Conservation (phyloP, 2,329 filamentous ascomycete genomes). For the Pseudogymnoascus pannorum region DNA sequence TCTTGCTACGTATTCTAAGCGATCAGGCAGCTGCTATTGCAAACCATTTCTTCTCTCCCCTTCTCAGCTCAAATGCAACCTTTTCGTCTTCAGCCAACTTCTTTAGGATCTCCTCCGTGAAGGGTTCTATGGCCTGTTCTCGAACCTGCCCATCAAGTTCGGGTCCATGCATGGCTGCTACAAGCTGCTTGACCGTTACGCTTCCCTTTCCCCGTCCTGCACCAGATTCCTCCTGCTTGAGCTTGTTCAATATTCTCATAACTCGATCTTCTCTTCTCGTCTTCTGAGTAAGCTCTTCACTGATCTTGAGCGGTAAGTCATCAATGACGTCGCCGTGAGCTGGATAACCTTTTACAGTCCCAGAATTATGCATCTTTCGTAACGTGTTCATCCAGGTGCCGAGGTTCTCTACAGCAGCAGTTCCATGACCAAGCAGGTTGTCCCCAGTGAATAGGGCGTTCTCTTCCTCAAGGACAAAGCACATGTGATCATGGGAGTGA, state of each 20-base stretch:
- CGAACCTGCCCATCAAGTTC: constrained; percentile 30
- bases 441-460: constrained; percentile 79
- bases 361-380: constrained; percentile 47
- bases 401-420: constrained; percentile 72
- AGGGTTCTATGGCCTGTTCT: constrained; percentile 35
- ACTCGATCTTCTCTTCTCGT: constrained; percentile 35
- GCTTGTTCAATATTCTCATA: constrained; percentile 27
- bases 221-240: constrained; percentile 8
- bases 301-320: constrained; percentile 34
- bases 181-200: constrained; percentile 36
- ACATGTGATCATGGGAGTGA: constrained; percentile 75
- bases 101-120: constrained; percentile 35
- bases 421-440: constrained; percentile 78
- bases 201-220: constrained; percentile 25
- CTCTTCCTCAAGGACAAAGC: constrained; percentile 65
- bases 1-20: too few species aligned
- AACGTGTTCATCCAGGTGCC: constrained; percentile 58
- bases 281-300: constrained; percentile 32
- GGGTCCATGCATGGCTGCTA: constrained; percentile 36
- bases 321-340: constrained; percentile 37
- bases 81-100: constrained; percentile 38
- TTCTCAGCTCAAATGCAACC: constrained; percentile 35
- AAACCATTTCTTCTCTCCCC: constrained; percentile 35
- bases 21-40: not conserved
- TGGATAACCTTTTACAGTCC: constrained; percentile 30